Conservation (phyloP, 495 filamentous ascomycete genomes). For the Daldinia decipiens region DNA sequence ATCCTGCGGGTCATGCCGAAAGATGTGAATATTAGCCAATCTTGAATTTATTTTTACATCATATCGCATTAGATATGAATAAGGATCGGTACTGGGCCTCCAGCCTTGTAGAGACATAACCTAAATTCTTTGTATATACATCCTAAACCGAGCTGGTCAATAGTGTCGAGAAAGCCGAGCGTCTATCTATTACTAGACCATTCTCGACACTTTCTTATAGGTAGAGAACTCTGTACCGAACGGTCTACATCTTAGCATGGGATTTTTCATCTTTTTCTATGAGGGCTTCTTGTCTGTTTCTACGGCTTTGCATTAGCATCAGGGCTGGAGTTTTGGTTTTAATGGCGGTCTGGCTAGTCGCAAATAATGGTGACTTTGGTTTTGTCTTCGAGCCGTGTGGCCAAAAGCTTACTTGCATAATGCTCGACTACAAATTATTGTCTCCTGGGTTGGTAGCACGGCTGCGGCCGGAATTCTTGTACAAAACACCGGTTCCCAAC, state of each 20-base stretch:
- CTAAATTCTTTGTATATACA: conserved; percentile 31
- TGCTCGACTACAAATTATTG: not conserved
- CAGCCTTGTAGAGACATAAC: conserved; percentile 4
- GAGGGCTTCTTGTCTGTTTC: conserved; percentile 13
- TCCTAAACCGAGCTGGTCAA: conserved; percentile 8
- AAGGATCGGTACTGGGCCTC: conserved; percentile 4
- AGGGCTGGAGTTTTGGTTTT: conserved; percentile 36
- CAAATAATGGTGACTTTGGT: conserved; percentile 6
- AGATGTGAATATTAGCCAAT: conserved; percentile 23
- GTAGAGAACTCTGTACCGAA: not conserved
- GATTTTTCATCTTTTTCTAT: conserved; percentile 8
- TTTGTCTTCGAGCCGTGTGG: conserved; percentile 3
- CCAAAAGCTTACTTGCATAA: not conserved
- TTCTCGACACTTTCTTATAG: conserved; percentile 9
- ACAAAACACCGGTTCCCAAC: conserved; percentile 18
- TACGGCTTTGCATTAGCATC: conserved; percentile 29
- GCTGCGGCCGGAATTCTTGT: conserved; percentile 24
- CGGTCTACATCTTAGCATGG: not conserved
- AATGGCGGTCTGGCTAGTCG: conserved; percentile 11
- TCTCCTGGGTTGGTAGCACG: not conserved
- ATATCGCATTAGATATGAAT: conserved; percentile 24
- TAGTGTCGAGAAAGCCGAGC: not conserved
- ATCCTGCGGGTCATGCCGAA: not conserved
- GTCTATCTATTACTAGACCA: not conserved
- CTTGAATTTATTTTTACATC: conserved; percentile 9